Percentiles rank a stretch among this genome's conserved stretches.
These are phyloP conservation scores for Metahyphopichia silvanorum DNA, from an alignment of 805 yeast genomes.

Conservation along the genomic window DNA sequence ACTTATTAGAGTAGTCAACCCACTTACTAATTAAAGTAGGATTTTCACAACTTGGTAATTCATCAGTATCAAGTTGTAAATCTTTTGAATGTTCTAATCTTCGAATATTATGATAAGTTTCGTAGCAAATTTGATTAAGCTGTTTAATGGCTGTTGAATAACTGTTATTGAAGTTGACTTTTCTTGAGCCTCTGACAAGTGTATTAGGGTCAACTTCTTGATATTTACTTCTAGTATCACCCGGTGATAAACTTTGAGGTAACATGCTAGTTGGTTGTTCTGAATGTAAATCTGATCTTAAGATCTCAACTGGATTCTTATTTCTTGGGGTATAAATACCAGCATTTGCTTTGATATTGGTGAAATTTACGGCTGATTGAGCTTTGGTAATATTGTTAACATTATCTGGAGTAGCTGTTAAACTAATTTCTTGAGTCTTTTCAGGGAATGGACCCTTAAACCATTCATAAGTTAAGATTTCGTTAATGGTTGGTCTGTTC, in stretches of 20 bases:
- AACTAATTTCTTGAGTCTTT: slow-evolving; percentile 57
- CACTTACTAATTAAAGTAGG: slow-evolving; percentile 86
- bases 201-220: slow-evolving; percentile 55
- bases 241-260: slow-evolving; percentile 91
- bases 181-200: slow-evolving; percentile 31
- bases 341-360: slow-evolving; percentile 58
- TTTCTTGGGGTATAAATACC: slow-evolving; percentile 55
- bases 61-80: slow-evolving; percentile 29
- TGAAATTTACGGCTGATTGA: slow-evolving; percentile 66
- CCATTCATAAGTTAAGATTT: slow-evolving; percentile 81
- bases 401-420: slow-evolving; percentile 59
- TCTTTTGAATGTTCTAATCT: slow-evolving; percentile 38
- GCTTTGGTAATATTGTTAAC: slow-evolving; percentile 51
- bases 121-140: slow-evolving; percentile 34
- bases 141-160: slow-evolving; percentile 36
- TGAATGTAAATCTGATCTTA: slow-evolving; percentile 65
- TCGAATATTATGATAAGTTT: slow-evolving; percentile 37
- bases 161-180: slow-evolving; percentile 36
- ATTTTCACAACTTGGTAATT: slow-evolving; percentile 44
- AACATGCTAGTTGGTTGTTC: slow-evolving; percentile 66
- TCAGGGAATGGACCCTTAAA: slow-evolving; percentile 84
- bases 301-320: slow-evolving; percentile 66
- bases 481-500: slow-evolving; percentile 76
- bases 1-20: slow-evolving; percentile 96
- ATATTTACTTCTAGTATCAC: slow-evolving; percentile 84